Evolutionary conservation across 2,329 filamentous ascomycete genomes (phyloP).

Genomic region (Cladosporium sp.): DNA sequence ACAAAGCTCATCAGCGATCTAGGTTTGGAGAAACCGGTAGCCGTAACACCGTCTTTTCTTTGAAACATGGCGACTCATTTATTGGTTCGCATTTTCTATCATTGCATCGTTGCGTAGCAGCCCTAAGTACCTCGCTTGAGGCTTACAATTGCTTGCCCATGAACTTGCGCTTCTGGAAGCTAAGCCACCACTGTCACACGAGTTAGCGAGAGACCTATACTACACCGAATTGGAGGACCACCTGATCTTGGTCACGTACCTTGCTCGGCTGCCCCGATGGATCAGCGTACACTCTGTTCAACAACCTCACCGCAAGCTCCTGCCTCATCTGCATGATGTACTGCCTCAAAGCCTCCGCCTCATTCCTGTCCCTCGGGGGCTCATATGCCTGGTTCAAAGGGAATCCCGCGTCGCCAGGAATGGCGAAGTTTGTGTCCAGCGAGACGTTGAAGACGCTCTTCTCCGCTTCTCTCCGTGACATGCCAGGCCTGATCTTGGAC

Average conservation of each 20-base stretch:
- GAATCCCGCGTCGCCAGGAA: conserved; percentile 88
- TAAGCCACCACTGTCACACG: conserved; percentile 90
- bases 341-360: conserved; percentile 80
- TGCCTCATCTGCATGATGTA: conserved; percentile 91
- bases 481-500: conserved; percentile 72
- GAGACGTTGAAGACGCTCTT: conserved; percentile 82
- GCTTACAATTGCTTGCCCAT: conserved; percentile 71
- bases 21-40: too few relatives aligned
- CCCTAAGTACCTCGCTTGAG: background rate
- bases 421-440: conserved; percentile 87
- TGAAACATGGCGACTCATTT: too few relatives aligned
- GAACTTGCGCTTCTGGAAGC: conserved; percentile 98
- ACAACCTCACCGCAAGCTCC: conserved; percentile 74
- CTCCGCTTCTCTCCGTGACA: conserved; percentile 59
- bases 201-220: conserved; percentile 19
- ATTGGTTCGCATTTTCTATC: background rate
- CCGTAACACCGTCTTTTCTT: too few relatives aligned
- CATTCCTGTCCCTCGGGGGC: conserved; percentile 75
- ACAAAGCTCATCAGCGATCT: too few relatives aligned
- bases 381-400: conserved; percentile 97
- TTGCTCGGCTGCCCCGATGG: conserved; percentile 57
- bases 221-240: too few relatives aligned
- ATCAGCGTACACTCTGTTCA: conserved; percentile 82
- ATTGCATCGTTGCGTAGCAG: conserved; percentile 3
- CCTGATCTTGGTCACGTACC: conserved; percentile 31